phyloP scores from a whole-genome alignment of 768 basidiomycete species.

The Leccinum barrowsii region DNA sequence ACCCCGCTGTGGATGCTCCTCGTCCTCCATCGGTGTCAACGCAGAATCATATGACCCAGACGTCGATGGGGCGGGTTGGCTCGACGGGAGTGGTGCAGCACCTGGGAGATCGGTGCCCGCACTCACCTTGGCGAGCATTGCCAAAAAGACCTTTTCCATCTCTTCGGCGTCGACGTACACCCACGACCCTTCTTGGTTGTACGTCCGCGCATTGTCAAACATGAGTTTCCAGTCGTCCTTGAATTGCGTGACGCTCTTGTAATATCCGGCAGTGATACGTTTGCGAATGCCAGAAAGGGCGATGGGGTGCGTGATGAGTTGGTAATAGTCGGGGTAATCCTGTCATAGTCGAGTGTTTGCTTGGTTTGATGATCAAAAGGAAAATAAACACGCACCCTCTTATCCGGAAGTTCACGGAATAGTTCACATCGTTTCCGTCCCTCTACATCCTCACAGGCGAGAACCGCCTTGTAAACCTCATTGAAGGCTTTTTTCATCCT shows the following conservation, averaged over 20 bases:
- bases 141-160: conserved; percentile 86
- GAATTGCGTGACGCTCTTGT: conserved; percentile 73
- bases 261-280: conserved; percentile 57
- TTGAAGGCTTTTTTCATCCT: conserved; percentile 82
- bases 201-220: conserved; percentile 91
- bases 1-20: conserved; percentile 58
- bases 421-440: conserved; percentile 83
- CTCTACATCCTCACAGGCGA: conserved; percentile 64
- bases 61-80: conserved; percentile 30
- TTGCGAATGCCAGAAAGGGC: conserved; percentile 85
- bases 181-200: conserved; percentile 94
- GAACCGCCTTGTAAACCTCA: conserved; percentile 71
- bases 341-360: conserved; percentile 29
- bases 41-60: conserved; percentile 60
- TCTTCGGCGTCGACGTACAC: conserved; percentile 92
- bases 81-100: conserved; percentile 42
- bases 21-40: conserved; percentile 79
- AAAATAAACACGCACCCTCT: conserved; percentile 44
- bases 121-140: conserved; percentile 61
- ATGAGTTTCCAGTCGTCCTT: conserved; percentile 83
- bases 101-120: conserved; percentile 73
- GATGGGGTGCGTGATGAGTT: conserved; percentile 84
- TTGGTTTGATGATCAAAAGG: background rate
- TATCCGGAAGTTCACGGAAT: conserved; percentile 84
- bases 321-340: conserved; percentile 93